Evolutionary conservation across 192 early-diverging fungal genomes (phyloP).

Genomic region (Diversispora eburnea): DNA sequence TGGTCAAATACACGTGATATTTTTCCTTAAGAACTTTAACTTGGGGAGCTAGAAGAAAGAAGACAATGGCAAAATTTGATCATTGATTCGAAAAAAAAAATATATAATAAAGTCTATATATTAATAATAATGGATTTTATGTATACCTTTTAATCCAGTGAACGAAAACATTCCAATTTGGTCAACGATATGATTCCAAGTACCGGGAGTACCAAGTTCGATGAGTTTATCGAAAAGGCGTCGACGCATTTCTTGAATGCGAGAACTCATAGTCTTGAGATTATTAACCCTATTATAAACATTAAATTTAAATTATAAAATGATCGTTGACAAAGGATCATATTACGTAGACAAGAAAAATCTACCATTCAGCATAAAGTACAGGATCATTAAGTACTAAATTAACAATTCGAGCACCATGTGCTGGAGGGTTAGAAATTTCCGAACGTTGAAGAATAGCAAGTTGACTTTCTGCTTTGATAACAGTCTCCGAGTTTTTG

Average conservation of each 20-base stretch:
- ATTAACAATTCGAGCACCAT: constrained; percentile 84
- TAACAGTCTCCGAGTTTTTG: constrained; percentile 45
- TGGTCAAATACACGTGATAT: constrained; percentile 92
- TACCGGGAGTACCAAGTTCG: constrained; percentile 80
- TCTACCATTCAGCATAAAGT: constrained; percentile 82
- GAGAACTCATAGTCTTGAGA: constrained; percentile 77
- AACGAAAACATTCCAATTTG: constrained; percentile 99
- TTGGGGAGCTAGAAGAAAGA: constrained; percentile 48
- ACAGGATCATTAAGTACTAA: constrained; percentile 76
- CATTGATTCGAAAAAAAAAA: not conserved
- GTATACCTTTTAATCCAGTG: constrained; percentile 73
- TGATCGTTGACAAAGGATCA: not conserved
- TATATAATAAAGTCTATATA: not conserved
- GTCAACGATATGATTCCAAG: constrained; percentile 91
- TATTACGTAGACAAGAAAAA: not conserved
- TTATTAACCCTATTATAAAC: constrained; percentile 40
- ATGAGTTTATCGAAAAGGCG: constrained; percentile 60
- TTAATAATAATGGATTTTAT: not conserved
- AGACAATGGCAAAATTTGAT: not conserved
- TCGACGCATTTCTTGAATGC: constrained; percentile 88
- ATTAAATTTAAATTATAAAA: not conserved
- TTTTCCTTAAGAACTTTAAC: constrained; percentile 76
- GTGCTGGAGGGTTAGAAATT: constrained; percentile 88
- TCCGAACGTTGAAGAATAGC: constrained; percentile 78
- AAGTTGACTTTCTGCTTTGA: constrained; percentile 73